Evolutionary conservation across 1,139 yeast species (phyloP), one percentile per base, ranked within the genome.

Genomic region (Kodamaea ohmeri): DNA sequence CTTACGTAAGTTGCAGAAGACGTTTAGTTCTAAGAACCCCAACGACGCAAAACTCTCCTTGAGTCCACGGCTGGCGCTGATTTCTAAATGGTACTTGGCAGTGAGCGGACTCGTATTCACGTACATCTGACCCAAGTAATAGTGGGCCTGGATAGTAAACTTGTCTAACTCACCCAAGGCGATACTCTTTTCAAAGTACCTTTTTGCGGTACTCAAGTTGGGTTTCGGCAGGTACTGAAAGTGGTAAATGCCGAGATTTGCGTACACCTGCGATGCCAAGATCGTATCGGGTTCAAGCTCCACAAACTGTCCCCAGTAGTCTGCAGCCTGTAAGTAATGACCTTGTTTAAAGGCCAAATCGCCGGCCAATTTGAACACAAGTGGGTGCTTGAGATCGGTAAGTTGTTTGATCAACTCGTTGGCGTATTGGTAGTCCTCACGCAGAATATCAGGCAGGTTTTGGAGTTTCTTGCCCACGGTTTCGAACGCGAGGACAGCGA

Each of bases 11-110:
- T 80, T 67, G n/a, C 67, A 62, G 53, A 81, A 84, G 40, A 82
- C 76, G 47, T 80, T 80, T 64, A 88, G 61, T 48, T 88, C 92
- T 45, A 88, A 59, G 55, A 83, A 84, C 1, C 97, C 97, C 35
- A 89, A 62, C 18, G 82, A 76, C 13, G 81, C 76, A 53, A 88
- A 85, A 6, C 90, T 73, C 48, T 89, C 95, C 47, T 70, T 73
- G 35, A 88, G 76, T 0, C 96, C 96, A 47, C 76, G 77, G 4
- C 79, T 62, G 0, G 96, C 95, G 30, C 90, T 80, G 40, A 78
- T 66, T 54, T 88, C 94, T 43, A 85, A 70, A 53, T 88, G 90
- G 46, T 77, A 76, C 42, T 82, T 71, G 0, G 94, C 72, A 19
- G 76, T 63, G 21, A 65, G 50, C 0, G 87, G 85, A 45, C 81